Evolutionary conservation across 2,329 filamentous ascomycete genomes (phyloP), one percentile per base, ranked within the genome.

Genomic region (Trichoderma sp.): DNA sequence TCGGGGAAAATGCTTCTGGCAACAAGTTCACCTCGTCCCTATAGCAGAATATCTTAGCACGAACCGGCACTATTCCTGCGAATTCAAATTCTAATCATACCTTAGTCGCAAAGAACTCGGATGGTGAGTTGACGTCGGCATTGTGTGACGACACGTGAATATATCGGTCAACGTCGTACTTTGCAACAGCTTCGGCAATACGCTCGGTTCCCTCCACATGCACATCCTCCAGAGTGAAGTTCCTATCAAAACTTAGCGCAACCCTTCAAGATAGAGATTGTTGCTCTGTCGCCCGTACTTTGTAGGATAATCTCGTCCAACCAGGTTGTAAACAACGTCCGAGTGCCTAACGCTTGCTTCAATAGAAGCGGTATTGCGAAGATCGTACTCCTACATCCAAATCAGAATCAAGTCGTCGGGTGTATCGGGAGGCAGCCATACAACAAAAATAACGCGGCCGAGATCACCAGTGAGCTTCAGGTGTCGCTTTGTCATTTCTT

Each of bases 401-500:
- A 35, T 70, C 73, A 74, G 72, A 71, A 59, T 13, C 68, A 47
- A 61, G 33, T 27, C 33, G 29, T 14, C 11, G 19, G n/a, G 29
- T 21, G 19, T 13, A 53, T 59, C 35, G 11, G 31, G 13, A 40
- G 21, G 7, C 21, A 63, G 13, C 77, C 85, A 71, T 82, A 94
- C 92, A 76, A 97, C 86, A 81, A 99, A 98, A 76, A 92, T 85
- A 68, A 99, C 88, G 75, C 93, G 89, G 72, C 96, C 96, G 71
- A 99, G 86, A 82, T 99, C 96, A 82, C 96, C 96, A n/a, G 93
- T 87, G 70, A 97, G 90, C 84, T 98, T 98, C 78, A 99, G 85
- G 84, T 98, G 95, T 75, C 96, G 91, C 87, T 98, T 98, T 75
- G 91, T 86, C 94, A 97, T 98, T 83, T 98, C 96, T 85, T 99